Percentiles rank a stretch among this genome's conserved stretches.
Conservation (phyloP, 2,329 filamentous ascomycete genomes). For the Penicillium sp. region DNA sequence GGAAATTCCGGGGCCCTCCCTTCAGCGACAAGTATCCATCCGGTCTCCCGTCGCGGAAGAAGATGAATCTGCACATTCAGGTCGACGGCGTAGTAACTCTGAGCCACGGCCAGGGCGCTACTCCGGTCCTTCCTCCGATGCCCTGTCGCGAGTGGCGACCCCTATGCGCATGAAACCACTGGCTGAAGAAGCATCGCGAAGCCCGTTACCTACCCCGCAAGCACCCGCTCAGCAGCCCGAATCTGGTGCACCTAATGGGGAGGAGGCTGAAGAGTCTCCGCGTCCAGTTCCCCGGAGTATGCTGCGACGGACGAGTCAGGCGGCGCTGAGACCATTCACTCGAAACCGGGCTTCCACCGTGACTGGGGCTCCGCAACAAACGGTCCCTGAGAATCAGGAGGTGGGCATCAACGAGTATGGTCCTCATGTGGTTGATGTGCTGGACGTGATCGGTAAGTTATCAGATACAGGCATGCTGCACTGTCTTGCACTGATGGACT, state of each 20-base stretch:
- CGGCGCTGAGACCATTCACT: constrained; percentile 31
- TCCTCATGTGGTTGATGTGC: constrained; percentile 63
- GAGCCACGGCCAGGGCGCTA: constrained; percentile 39
- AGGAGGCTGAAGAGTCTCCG: constrained; percentile 13
- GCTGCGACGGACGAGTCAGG: constrained; percentile 35
- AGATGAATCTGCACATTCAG: constrained; percentile 28
- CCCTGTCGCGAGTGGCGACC: constrained; percentile 22
- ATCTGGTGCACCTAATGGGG: constrained; percentile 2
- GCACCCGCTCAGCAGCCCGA: constrained; percentile 4
- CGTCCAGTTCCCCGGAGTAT: constrained; percentile 18
- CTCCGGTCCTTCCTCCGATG: constrained; percentile 26
- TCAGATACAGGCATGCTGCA: neutral
- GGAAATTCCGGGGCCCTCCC: constrained; percentile 13
- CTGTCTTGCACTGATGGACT: constrained; percentile 7
- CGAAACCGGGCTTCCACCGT: constrained; percentile 36
- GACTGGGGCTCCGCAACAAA: constrained; percentile 12
- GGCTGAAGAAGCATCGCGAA: constrained; percentile 33
- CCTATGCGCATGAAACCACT: constrained; percentile 33
- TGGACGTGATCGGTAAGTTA: constrained; percentile 66
- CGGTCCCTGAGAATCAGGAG: constrained; percentile 7
- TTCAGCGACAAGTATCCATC: constrained; percentile 16
- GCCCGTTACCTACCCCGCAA: constrained; percentile 8
- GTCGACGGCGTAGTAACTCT: constrained; percentile 42
- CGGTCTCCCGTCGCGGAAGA: constrained; percentile 22
- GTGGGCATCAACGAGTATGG: constrained; percentile 53